Percentiles rank a stretch among this genome's conserved stretches.
phyloP scores from a whole-genome alignment of 176 grass and related monocot species.

The Aegilops bicornis region DNA sequence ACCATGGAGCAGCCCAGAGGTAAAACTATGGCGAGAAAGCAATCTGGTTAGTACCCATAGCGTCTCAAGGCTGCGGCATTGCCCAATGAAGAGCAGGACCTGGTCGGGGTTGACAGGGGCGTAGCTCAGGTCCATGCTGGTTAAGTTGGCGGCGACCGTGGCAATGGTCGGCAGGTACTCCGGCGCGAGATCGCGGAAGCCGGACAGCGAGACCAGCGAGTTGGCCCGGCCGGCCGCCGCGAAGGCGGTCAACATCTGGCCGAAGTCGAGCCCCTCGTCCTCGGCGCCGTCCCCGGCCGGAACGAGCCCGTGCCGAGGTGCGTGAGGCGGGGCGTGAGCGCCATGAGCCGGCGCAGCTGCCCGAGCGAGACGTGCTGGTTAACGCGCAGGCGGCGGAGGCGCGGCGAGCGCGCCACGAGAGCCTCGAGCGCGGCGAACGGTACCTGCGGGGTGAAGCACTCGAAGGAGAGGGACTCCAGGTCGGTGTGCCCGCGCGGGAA shows the following conservation, averaged over 20 bases:
- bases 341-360: constrained; percentile 74
- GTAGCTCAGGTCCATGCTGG: constrained; percentile 77
- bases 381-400: constrained; percentile 62
- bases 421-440: constrained; percentile 56
- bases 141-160: constrained; percentile 48
- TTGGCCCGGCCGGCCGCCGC: constrained; percentile 14
- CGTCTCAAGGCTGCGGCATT: constrained; percentile 76
- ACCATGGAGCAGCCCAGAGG: not conserved
- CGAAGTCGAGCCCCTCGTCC: constrained; percentile 41
- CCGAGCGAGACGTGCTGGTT: constrained; percentile 70
- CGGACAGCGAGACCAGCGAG: constrained; percentile 74
- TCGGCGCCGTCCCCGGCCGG: constrained; percentile 40
- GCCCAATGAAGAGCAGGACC: constrained; percentile 47
- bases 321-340: constrained; percentile 54
- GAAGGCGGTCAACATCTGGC: constrained; percentile 45
- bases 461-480: constrained; percentile 76
- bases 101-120: constrained; percentile 58
- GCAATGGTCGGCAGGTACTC: constrained; percentile 69
- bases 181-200: constrained; percentile 65
- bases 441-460: constrained; percentile 52
- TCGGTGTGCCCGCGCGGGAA: constrained; percentile 52
- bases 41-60: constrained; percentile 59
- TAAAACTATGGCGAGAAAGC: not conserved
- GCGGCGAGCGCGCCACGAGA: constrained; percentile 70
- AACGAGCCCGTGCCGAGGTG: constrained; percentile 85